phyloP scores from a whole-genome alignment of 2,329 filamentous ascomycete species.

The Juglanconis juglandina region DNA sequence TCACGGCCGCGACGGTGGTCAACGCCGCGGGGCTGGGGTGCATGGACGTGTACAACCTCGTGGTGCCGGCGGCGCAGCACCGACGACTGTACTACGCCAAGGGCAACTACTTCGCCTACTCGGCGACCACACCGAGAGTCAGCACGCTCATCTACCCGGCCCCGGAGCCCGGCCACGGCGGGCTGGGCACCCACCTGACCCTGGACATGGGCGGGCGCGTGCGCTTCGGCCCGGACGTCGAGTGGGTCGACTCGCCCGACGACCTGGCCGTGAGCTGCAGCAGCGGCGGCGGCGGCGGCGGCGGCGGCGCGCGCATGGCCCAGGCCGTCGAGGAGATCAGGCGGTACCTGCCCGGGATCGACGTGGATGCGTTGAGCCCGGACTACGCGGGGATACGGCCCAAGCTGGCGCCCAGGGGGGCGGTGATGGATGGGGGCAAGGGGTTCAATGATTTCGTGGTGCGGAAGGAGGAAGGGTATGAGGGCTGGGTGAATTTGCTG shows the following conservation, averaged over 20 bases:
- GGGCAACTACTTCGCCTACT: constrained; percentile 91
- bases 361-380: constrained; percentile 61
- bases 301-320: constrained; percentile 46
- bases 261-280: constrained; percentile 65
- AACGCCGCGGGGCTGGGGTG: constrained; percentile 85
- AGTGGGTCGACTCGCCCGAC: constrained; percentile 74
- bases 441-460: constrained; percentile 86
- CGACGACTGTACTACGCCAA: constrained; percentile 77
- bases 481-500: constrained; percentile 83
- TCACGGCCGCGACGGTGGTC: constrained; percentile 74
- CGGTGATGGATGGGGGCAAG: constrained; percentile 59
- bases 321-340: constrained; percentile 72
- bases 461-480: constrained; percentile 68
- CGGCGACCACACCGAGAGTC: constrained; percentile 59
- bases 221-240: constrained; percentile 90
- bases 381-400: constrained; percentile 93
- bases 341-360: constrained; percentile 73
- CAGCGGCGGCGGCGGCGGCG: constrained; percentile 15
- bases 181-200: constrained; percentile 89
- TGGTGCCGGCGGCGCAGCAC: constrained; percentile 58
- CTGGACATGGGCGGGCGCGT: constrained; percentile 81
- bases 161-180: constrained; percentile 74
- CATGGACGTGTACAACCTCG: constrained; percentile 75
- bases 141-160: constrained; percentile 82
- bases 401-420: constrained; percentile 60